phyloP scores from a whole-genome alignment of 331 rosid species.

The Malus hybrid region DNA sequence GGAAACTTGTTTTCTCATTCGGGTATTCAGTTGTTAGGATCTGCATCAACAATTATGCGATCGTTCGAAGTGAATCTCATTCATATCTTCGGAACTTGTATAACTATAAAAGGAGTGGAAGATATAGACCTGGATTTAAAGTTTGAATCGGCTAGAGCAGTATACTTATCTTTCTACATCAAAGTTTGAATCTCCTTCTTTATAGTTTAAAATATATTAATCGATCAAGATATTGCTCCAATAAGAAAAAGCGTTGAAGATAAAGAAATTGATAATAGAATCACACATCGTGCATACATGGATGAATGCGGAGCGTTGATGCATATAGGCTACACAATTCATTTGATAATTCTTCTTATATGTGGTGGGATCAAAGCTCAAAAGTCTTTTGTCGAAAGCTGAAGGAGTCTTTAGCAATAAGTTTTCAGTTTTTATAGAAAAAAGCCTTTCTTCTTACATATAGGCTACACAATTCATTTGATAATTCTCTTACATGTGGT shows the following conservation, averaged over 20 bases:
- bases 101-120: too few species aligned
- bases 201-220: too few species aligned
- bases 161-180: background rate
- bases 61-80: background rate
- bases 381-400: background rate
- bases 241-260: background rate
- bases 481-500: background rate
- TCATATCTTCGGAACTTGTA: too few species aligned
- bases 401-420: background rate
- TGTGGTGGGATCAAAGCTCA: background rate
- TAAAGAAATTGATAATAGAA: too few species aligned
- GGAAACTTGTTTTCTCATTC: background rate
- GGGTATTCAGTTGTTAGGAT: background rate
- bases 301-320: background rate
- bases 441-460: background rate
- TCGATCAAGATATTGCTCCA: background rate
- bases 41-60: background rate
- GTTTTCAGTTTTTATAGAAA: background rate
- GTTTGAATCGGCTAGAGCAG: too few species aligned
- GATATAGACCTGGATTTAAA: too few species aligned
- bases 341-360: background rate
- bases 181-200: background rate
- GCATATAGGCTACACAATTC: background rate
- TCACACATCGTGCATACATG: too few species aligned
- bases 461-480: too few species aligned